Evolutionary conservation across 2,329 filamentous ascomycete genomes (phyloP).

Genomic region (Hirsutella minnesotensis): DNA sequence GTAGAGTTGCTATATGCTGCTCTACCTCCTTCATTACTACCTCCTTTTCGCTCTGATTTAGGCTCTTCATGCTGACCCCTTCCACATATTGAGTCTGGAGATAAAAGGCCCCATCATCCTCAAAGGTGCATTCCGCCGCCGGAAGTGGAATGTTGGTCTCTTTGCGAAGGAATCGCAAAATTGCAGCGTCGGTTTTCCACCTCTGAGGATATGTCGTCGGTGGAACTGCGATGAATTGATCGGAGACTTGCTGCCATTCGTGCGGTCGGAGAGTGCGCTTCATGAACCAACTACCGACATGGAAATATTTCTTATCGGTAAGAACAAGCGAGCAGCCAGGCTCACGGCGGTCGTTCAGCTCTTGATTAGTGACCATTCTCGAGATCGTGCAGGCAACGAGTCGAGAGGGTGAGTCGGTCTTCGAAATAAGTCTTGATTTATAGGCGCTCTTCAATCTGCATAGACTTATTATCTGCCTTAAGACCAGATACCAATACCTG

Average conservation of each 20-base stretch:
- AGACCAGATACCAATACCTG: too few species aligned
- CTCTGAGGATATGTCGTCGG: slow-evolving; percentile 4
- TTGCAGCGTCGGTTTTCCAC: slow-evolving; percentile 5
- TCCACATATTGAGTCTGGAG: slow-evolving; percentile 1
- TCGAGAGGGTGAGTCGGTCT: too few species aligned
- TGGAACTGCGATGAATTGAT: slow-evolving; percentile 1
- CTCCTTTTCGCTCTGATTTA: slow-evolving; percentile 3
- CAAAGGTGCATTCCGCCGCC: slow-evolving; percentile 1
- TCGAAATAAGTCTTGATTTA: too few species aligned
- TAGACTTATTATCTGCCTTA: too few species aligned
- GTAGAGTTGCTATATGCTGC: slow-evolving; percentile 1
- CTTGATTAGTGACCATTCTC: slow-evolving; percentile 5
- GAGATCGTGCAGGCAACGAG: too few species aligned
- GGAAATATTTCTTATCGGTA: slow-evolving; percentile 5
- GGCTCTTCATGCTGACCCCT: slow-evolving; percentile 2
- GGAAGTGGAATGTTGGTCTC: slow-evolving; percentile 6
- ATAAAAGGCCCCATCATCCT: slow-evolving; percentile 7
- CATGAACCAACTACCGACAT: slow-evolving; percentile 4
- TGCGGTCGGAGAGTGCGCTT: slow-evolving; percentile 4
- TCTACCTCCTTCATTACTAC: slow-evolving; percentile 1
- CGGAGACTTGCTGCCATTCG: slow-evolving; percentile 3
- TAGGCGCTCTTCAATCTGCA: too few species aligned
- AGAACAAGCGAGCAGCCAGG: slow-evolving; percentile 4
- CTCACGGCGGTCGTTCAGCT: slow-evolving; percentile 5
- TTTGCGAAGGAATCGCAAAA: slow-evolving; percentile 3